phyloP scores from a whole-genome alignment of 371 early-diverging fungal genomes.

The Lichtheimia ornata region DNA sequence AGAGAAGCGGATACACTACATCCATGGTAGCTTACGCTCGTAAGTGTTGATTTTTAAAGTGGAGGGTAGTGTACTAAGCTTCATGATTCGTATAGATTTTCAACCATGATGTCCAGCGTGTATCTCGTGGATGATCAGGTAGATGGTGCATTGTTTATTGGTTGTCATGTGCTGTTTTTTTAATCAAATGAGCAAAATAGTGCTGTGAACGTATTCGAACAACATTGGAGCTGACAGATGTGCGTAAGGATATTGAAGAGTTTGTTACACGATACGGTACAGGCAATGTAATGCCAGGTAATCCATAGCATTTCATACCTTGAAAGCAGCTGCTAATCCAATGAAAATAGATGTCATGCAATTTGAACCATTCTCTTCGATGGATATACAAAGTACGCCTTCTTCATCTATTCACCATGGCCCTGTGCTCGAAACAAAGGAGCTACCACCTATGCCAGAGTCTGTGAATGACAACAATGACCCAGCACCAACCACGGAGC shows the following conservation, averaged over 20 bases:
- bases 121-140: slow-evolving; percentile 49
- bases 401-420: slow-evolving; percentile 14
- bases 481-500: no score
- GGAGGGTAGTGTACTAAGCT: neutral
- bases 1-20: slow-evolving; percentile 35
- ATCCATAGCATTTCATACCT: neutral
- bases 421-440: slow-evolving; percentile 6
- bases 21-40: slow-evolving; percentile 43
- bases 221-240: slow-evolving; percentile 40
- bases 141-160: slow-evolving; percentile 2
- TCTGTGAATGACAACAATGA: neutral
- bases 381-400: slow-evolving; percentile 11
- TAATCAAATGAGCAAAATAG: slow-evolving; percentile 13
- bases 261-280: slow-evolving; percentile 39
- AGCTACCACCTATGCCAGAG: slow-evolving; percentile 14
- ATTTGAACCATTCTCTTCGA: slow-evolving; percentile 11
- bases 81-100: slow-evolving; percentile 27
- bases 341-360: slow-evolving; percentile 11
- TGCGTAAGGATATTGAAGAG: slow-evolving; percentile 33
- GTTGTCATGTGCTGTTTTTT: slow-evolving; percentile 6
- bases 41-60: slow-evolving; percentile 17
- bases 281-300: slow-evolving; percentile 36
- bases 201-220: slow-evolving; percentile 45
- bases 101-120: slow-evolving; percentile 48
- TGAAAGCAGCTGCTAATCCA: no score